Evolutionary conservation across 1,284 basidiomycete genomes (phyloP), one percentile per base, ranked within the genome.

Genomic region (Sporisorium graminicola): DNA sequence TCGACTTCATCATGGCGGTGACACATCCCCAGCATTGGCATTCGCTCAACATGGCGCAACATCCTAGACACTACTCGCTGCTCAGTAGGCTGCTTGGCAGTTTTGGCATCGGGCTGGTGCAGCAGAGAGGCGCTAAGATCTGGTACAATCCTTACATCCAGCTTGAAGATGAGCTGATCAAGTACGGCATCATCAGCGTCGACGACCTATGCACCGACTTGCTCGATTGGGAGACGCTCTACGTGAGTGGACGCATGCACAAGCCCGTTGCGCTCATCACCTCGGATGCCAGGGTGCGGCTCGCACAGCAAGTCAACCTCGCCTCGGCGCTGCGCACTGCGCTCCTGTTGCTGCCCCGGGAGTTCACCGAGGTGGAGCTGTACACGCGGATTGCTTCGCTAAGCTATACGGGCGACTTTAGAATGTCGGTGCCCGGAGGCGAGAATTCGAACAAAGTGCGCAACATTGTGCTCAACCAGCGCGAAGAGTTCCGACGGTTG

Each of bases 171-270:
- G 82, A 97, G 93, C 91, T 90, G 56, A 93, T 98, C 87, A 99
- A 99, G 87, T 99, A 99, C 86, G 96, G 96, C n/a, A 91, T 98
- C 27, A 95, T 96, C 35, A 94, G 93, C 0, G 90, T 97, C 9
- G 93, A 96, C 79, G 92, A 91, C 63, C 89, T 99, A 31, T 94
- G 93, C 78, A 89, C 91, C 1, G 97, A 99, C 85, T 88, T 99
- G 44, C 88, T 95, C 46, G 93, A 94, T 81, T 99, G 97, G 96
- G 90, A 91, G 49, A 91, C 94, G 20, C 89, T 99, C 9, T 99
- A 99, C 86, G 90, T 98, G 50, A 92, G 94, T 1, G 97, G 96
- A 0, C 90, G 96, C 24, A 94, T 99, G 91, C 96, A 99, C 87
- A 99, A 99, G 86, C 96, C 97, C 0, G 79, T 83, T 2, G 78